These are phyloP conservation scores for Pseudogymnoascus sp. DNA, from an alignment of 2,329 filamentous ascomycete species.

Conservation along the genomic window DNA sequence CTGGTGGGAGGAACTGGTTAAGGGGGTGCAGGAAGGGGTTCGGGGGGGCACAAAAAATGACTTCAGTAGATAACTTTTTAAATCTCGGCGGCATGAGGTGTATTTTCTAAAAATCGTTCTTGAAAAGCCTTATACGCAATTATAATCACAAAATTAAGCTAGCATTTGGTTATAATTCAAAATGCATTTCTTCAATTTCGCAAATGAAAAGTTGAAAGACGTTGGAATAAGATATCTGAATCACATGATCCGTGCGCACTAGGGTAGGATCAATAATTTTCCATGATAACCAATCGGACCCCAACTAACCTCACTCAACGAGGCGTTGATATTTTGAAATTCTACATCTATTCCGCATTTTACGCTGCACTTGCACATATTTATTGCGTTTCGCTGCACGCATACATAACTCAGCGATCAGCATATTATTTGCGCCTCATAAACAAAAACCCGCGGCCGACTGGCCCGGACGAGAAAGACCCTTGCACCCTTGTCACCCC, in stretches of 20 bases:
- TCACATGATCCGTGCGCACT: background rate
- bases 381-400: background rate
- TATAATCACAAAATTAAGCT: background rate
- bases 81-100: background rate
- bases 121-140: background rate
- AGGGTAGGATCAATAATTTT: background rate
- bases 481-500: constrained; percentile 3
- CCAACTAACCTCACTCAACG: background rate
- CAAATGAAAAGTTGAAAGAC: background rate
- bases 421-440: background rate
- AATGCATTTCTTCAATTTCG: background rate
- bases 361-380: background rate
- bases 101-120: background rate
- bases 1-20: background rate
- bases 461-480: background rate
- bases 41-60: constrained; percentile 1
- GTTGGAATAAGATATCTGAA: background rate
- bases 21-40: constrained; percentile 1
- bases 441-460: background rate
- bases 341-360: background rate
- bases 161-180: background rate
- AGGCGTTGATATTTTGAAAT: constrained; percentile 4
- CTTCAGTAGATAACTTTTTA: background rate
- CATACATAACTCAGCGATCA: background rate
- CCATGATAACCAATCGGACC: constrained; percentile 6